Evolutionary conservation across 768 basidiomycete genomes (phyloP).

Genomic region (Kwoniella pini): DNA sequence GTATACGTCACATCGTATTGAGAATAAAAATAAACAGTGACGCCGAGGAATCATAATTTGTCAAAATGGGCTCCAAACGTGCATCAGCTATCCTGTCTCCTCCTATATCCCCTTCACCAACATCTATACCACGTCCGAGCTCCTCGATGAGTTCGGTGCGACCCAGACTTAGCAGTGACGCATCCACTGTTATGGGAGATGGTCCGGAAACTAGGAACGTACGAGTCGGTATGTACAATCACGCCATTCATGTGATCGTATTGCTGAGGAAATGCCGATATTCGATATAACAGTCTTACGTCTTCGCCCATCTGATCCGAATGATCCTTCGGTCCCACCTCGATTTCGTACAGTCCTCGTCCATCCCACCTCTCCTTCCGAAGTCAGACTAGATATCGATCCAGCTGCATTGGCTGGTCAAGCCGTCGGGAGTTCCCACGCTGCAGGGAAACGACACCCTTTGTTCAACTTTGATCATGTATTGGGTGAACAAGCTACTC

Average conservation of each 20-base stretch:
- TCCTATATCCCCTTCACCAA: slow-evolving; percentile 26
- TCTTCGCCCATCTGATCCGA: slow-evolving; percentile 80
- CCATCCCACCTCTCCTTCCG: slow-evolving; percentile 70
- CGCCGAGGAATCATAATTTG: neutral
- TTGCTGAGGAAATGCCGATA: no score
- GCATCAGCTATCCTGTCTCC: slow-evolving; percentile 1
- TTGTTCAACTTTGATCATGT: slow-evolving; percentile 93
- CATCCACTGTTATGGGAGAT: slow-evolving; percentile 2
- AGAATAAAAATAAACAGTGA: no score
- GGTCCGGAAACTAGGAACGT: slow-evolving; percentile 33
- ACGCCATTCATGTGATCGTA: no score
- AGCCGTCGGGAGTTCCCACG: slow-evolving; percentile 6
- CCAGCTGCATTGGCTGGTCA: slow-evolving; percentile 37
- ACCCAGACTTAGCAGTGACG: slow-evolving; percentile 5
- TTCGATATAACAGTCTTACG: slow-evolving; percentile 79
- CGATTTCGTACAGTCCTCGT: slow-evolving; percentile 91
- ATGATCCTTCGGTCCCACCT: slow-evolving; percentile 86
- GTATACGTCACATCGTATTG: no score
- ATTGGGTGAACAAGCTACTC: slow-evolving; percentile 77
- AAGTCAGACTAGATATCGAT: slow-evolving; percentile 77
- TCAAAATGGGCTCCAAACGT: slow-evolving; percentile 7
- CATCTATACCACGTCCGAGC: slow-evolving; percentile 27
- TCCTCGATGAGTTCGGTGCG: slow-evolving; percentile 19
- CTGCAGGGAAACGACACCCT: slow-evolving; percentile 54
- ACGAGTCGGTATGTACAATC: slow-evolving; percentile 40